These are phyloP conservation scores for Mycena floridula DNA, from an alignment of 768 basidiomycete genomes.

Conservation along the genomic window DNA sequence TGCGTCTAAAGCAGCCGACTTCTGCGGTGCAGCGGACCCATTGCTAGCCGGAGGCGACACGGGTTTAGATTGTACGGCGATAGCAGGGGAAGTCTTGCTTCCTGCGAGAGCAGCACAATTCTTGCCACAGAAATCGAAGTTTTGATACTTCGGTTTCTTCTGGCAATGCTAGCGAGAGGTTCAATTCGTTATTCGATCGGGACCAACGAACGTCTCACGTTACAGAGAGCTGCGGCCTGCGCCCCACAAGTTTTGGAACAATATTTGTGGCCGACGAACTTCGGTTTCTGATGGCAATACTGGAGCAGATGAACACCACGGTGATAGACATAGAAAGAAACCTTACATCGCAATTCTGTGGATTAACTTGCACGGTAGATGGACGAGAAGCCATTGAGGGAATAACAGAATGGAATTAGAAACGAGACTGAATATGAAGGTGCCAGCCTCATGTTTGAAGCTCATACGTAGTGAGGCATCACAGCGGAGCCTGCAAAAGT, in stretches of 20 bases:
- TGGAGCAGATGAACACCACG: slow-evolving; percentile 13
- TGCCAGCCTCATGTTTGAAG: neutral
- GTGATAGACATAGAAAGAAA: neutral
- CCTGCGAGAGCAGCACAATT: slow-evolving; percentile 39
- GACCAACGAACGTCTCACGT: no score
- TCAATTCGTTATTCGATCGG: no score
- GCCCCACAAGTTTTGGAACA: slow-evolving; percentile 52
- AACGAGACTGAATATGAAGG: no score
- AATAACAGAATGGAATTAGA: neutral
- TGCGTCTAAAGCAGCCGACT: slow-evolving; percentile 2
- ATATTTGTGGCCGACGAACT: slow-evolving; percentile 36
- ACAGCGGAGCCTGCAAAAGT: no score
- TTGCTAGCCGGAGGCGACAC: no score
- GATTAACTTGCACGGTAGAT: neutral
- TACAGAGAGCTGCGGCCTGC: slow-evolving; percentile 38
- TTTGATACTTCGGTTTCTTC: slow-evolving; percentile 52
- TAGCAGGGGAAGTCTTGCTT: neutral
- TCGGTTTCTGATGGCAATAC: slow-evolving; percentile 48
- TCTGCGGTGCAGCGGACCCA: neutral
- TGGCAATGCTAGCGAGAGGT: slow-evolving; percentile 41
- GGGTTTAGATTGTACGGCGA: no score
- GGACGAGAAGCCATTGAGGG: neutral
- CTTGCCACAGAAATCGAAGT: slow-evolving; percentile 59
- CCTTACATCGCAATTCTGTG: slow-evolving; percentile 1
- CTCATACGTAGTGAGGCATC: no score